Base-by-base conservation (phyloP, 2,329 filamentous ascomycete genomes). In the Leptographium galeiforme region DNA sequence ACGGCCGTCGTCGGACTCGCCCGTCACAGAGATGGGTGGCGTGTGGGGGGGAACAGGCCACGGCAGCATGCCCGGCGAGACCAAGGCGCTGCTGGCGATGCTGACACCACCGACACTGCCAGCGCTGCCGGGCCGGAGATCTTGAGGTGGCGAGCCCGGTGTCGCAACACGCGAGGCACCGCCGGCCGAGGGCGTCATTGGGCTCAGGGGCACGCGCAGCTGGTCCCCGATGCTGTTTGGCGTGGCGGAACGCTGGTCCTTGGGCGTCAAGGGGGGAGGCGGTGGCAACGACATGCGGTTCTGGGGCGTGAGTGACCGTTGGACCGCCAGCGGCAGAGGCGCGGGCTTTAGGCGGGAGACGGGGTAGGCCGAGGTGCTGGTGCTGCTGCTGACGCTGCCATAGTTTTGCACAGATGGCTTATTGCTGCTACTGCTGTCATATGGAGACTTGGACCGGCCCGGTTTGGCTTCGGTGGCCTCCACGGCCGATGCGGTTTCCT, bases 11-110 rank as follows among this genome's bases (percentile, higher is more conserved):
- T 48, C 50, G 8, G 51, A 50, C 16, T 34, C 39, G 45, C 36
- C 44, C 14, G 11, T 16, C n/a, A 51, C 48, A 1, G 58, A 58
- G 14, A 52, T 18, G 18, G 57, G 54, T 44, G 58, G 57, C 47
- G 56, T 57, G 32, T 57, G 57, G 18, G 58, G 54, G 41, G 58
- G 57, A 40, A 56, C 56, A 19, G 58, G 57, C 57, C 56, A 58
- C 16, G 32, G 50, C 45, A 60, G 18, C 36, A 49, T 11, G 5
- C 51, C 45, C 2, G 57, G 58, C 39, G 58, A 60, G 19, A 56
- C 41, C 14, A 57, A 18, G 13, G 51, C 55, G 44, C 58, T 60
- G 57, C 58, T 60, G 46, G 58, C 40, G 12, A 60, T 50, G 46
- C 57, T 58, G 51, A 56, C 54, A 38, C 43, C 51, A 19, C 53